phyloP scores from a whole-genome alignment of 202 grass and related monocot genomes.

The Zizania palustris region DNA sequence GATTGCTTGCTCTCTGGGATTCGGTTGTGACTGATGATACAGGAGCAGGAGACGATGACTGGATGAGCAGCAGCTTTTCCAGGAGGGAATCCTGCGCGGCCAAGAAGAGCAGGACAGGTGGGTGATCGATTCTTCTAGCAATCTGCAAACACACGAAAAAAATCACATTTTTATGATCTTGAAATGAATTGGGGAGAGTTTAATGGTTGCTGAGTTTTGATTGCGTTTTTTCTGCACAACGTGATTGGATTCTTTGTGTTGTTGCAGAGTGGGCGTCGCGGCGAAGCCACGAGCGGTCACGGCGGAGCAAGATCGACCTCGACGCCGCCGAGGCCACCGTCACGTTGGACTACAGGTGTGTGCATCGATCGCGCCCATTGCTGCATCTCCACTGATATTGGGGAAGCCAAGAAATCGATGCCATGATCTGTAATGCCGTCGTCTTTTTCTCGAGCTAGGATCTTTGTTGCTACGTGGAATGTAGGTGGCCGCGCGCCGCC shows the following conservation, averaged over 20 bases:
- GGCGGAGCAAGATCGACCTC: slow-evolving; percentile 93
- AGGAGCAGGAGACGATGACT: slow-evolving; percentile 58
- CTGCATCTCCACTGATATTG: neutral
- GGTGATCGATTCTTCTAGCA: neutral
- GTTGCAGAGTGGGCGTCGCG: slow-evolving; percentile 58
- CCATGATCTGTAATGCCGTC: neutral
- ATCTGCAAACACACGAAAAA: neutral
- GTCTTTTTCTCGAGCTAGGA: slow-evolving; percentile 46
- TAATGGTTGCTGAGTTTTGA: neutral
- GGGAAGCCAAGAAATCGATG: slow-evolving; percentile 6
- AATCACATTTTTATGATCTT: neutral
- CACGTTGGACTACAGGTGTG: slow-evolving; percentile 75
- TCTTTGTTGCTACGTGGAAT: slow-evolving; percentile 93
- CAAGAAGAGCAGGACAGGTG: slow-evolving; percentile 89
- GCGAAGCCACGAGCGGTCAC: slow-evolving; percentile 60
- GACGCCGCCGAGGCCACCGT: slow-evolving; percentile 92
- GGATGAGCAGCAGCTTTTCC: slow-evolving; percentile 63
- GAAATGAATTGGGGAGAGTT: neutral
- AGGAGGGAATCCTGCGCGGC: slow-evolving; percentile 67
- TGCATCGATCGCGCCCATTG: neutral
- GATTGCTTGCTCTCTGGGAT: neutral
- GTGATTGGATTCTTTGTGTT: slow-evolving; percentile 35
- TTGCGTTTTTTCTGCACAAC: neutral
- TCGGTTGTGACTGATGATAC: slow-evolving; percentile 10
- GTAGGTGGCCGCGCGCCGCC: slow-evolving; percentile 74